phyloP scores from a whole-genome alignment of 345 rosid species.

The Eutrema japonicum region DNA sequence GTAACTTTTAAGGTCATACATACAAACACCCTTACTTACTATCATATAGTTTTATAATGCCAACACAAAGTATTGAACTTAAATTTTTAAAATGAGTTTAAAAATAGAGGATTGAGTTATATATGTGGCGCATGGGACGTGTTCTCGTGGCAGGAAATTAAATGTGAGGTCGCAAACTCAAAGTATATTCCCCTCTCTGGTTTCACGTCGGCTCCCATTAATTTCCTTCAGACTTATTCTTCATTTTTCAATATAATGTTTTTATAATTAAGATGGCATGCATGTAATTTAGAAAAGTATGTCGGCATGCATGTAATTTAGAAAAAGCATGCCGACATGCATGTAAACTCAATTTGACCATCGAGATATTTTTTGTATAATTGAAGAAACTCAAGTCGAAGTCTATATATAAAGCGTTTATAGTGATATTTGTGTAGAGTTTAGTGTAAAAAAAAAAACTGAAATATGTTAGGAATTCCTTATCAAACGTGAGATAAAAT shows the following conservation, averaged over 20 bases:
- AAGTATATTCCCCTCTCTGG: constrained; percentile 21
- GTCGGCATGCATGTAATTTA: neutral
- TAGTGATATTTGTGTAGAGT: no score
- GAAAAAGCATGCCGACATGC: neutral
- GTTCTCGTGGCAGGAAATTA: constrained; percentile 32
- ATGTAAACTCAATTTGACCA: neutral
- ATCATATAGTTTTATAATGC: neutral
- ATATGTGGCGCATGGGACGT: constrained; percentile 40
- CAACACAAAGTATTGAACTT: neutral
- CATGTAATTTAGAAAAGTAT: neutral
- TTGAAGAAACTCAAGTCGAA: neutral
- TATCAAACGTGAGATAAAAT: no score
- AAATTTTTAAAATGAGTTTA: neutral
- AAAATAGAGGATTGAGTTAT: constrained; percentile 5
- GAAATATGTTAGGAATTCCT: no score
- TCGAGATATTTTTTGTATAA: neutral
- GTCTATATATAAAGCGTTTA: no score
- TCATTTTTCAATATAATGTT: neutral
- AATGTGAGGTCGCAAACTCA: constrained; percentile 8
- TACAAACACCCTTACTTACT: neutral
- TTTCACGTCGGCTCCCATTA: constrained; percentile 24
- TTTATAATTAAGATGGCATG: neutral
- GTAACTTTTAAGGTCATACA: constrained; percentile 19
- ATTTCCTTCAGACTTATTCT: constrained; percentile 20
- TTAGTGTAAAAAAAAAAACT: no score